These are phyloP conservation scores for Phascolomyces articulosus DNA, from an alignment of 371 early-diverging fungal species.

Conservation along the genomic window DNA sequence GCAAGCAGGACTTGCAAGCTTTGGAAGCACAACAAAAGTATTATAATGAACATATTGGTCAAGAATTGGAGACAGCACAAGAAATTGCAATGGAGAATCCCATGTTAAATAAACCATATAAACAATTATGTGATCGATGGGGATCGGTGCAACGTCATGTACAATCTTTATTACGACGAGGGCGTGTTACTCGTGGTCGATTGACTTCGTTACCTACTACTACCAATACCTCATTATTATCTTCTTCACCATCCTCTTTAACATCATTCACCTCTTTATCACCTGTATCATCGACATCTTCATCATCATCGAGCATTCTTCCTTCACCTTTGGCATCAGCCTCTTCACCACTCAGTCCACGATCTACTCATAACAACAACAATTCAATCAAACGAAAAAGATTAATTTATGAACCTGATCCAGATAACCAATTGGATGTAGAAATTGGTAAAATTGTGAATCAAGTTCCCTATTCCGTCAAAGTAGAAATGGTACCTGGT, in stretches of 20 bases:
- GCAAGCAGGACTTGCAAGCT: slow-evolving; percentile 13
- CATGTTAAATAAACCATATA: background rate
- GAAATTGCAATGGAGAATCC: background rate
- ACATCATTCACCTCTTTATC: too few species aligned
- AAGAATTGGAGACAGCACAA: slow-evolving; percentile 7
- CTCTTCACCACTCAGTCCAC: background rate
- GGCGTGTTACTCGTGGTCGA: slow-evolving; percentile 1
- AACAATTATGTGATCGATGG: slow-evolving; percentile 5
- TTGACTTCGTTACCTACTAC: slow-evolving; percentile 4
- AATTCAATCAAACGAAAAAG: background rate
- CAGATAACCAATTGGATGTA: slow-evolving; percentile 68
- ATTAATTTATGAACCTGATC: slow-evolving; percentile 59
- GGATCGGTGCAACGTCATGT: slow-evolving; percentile 3
- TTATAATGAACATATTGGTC: slow-evolving; percentile 7
- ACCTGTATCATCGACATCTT: background rate
- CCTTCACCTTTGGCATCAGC: slow-evolving; percentile 2
- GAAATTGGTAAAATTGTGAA: slow-evolving; percentile 73
- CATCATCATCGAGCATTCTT: background rate
- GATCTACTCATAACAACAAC: slow-evolving; percentile 10
- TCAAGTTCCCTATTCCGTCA: slow-evolving; percentile 42
- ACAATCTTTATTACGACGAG: slow-evolving; percentile 4
- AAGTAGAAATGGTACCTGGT: slow-evolving; percentile 52
- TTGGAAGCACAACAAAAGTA: slow-evolving; percentile 16
- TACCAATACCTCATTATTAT: background rate
- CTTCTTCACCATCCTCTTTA: background rate